These are phyloP conservation scores for Ceratobasidium sp. DNA, from an alignment of 1,284 basidiomycete genomes.

Conservation along the genomic window DNA sequence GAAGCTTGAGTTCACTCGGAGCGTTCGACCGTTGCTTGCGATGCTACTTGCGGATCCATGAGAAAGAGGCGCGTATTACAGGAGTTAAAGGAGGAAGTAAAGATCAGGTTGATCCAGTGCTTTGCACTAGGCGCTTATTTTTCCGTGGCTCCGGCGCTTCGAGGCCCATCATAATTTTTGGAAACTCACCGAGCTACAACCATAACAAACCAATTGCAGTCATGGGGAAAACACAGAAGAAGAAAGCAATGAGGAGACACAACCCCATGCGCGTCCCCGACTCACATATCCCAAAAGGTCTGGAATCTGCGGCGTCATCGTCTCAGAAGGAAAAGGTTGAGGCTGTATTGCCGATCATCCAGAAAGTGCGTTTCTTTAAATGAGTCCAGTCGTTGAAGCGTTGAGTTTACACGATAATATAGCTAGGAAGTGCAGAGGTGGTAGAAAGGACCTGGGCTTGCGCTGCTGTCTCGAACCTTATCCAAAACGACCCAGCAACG, in stretches of 20 bases:
- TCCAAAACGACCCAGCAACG: slow-evolving; percentile 90
- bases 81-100: slow-evolving; percentile 1
- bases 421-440: slow-evolving; percentile 82
- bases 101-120: no score
- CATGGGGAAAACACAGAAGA: slow-evolving; percentile 94
- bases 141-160: slow-evolving; percentile 31
- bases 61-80: not conserved
- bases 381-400: not conserved
- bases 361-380: slow-evolving; percentile 71
- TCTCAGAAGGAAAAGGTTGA: slow-evolving; percentile 84
- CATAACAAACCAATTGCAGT: slow-evolving; percentile 32
- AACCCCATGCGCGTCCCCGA: slow-evolving; percentile 94
- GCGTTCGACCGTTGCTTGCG: slow-evolving; percentile 38
- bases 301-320: slow-evolving; percentile 75
- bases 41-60: slow-evolving; percentile 39
- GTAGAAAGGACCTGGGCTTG: slow-evolving; percentile 93
- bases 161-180: slow-evolving; percentile 42
- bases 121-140: not conserved
- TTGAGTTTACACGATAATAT: slow-evolving; percentile 6
- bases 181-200: slow-evolving; percentile 6
- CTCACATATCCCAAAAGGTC: slow-evolving; percentile 85
- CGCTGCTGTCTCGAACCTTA: slow-evolving; percentile 90
- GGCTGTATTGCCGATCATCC: slow-evolving; percentile 86
- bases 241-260: slow-evolving; percentile 82
- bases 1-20: slow-evolving; percentile 46